These are phyloP conservation scores for Amauroascus verrucosus DNA, from an alignment of 2,329 filamentous ascomycete species.

Conservation along the genomic window DNA sequence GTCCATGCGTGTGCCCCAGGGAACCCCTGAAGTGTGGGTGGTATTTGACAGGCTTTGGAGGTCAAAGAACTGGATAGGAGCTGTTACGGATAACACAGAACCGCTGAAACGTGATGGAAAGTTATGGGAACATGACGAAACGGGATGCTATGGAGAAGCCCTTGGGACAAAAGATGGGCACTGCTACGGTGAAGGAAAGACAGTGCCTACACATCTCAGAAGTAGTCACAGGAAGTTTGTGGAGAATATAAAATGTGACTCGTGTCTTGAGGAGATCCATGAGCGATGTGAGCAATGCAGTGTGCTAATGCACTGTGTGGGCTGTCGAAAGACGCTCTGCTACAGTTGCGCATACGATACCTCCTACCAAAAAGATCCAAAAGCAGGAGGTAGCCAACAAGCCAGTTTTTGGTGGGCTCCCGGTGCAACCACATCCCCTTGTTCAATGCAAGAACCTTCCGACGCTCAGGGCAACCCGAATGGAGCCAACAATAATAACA, in stretches of 20 bases:
- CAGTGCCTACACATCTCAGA: slow-evolving; percentile 44
- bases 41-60: slow-evolving; percentile 52
- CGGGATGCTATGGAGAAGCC: slow-evolving; percentile 46
- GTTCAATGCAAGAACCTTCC: slow-evolving; percentile 47
- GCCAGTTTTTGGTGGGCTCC: slow-evolving; percentile 51
- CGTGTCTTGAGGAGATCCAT: slow-evolving; percentile 43
- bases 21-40: slow-evolving; percentile 51
- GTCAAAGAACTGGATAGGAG: slow-evolving; percentile 49
- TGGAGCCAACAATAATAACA: slow-evolving; percentile 15
- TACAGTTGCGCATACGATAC: slow-evolving; percentile 50
- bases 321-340: slow-evolving; percentile 51
- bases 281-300: slow-evolving; percentile 53
- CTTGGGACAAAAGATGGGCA: slow-evolving; percentile 41
- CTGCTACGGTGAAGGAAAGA: slow-evolving; percentile 44
- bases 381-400: slow-evolving; percentile 14
- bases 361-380: slow-evolving; percentile 36
- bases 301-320: slow-evolving; percentile 52
- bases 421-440: slow-evolving; percentile 45
- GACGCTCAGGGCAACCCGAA: slow-evolving; percentile 18
- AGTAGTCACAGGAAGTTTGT: slow-evolving; percentile 45
- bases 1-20: slow-evolving; percentile 44
- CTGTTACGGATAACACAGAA: slow-evolving; percentile 25
- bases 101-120: slow-evolving; percentile 39
- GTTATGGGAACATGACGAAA: slow-evolving; percentile 48
- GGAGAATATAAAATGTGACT: slow-evolving; percentile 44